Percentiles rank a stretch among this genome's conserved stretches.
Conservation (phyloP, 2,329 filamentous ascomycete genomes). For the Sporothrix brunneoviolacea region DNA sequence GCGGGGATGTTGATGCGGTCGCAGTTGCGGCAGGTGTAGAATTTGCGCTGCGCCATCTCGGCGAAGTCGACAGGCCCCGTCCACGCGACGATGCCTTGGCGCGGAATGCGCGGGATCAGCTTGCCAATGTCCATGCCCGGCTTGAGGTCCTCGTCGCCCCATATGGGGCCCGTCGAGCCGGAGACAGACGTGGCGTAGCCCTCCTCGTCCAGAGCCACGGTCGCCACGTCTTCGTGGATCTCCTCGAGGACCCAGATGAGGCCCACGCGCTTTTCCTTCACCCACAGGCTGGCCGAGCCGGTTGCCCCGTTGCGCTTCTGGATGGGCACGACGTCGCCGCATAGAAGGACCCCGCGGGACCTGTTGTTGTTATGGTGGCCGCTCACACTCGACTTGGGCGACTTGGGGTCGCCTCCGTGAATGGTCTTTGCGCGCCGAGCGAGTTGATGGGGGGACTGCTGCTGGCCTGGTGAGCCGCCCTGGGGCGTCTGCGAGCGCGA, state of each 20-base stretch:
- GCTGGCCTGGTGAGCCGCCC: conserved; percentile 27
- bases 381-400: conserved; percentile 44
- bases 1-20: conserved; percentile 77
- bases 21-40: conserved; percentile 78
- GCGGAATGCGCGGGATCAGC: conserved; percentile 76
- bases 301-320: conserved; percentile 89
- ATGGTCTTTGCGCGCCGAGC: conserved; percentile 55
- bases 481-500: conserved; percentile 46
- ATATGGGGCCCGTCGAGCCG: conserved; percentile 80
- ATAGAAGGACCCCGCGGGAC: conserved; percentile 74
- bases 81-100: conserved; percentile 62
- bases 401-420: conserved; percentile 48
- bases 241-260: conserved; percentile 98
- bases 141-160: conserved; percentile 64
- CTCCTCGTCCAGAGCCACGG: conserved; percentile 68
- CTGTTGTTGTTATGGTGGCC: conserved; percentile 64
- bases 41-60: conserved; percentile 62
- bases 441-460: conserved; percentile 32
- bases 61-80: conserved; percentile 72
- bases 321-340: conserved; percentile 96
- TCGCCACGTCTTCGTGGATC: conserved; percentile 88
- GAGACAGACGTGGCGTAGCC: conserved; percentile 63
- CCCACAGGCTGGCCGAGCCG: conserved; percentile 93
- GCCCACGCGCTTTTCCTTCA: conserved; percentile 91
- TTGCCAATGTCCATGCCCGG: conserved; percentile 67